These are phyloP conservation scores for Paracamarosporium sp. DNA, from an alignment of 2,329 filamentous ascomycete genomes.

Conservation along the genomic window DNA sequence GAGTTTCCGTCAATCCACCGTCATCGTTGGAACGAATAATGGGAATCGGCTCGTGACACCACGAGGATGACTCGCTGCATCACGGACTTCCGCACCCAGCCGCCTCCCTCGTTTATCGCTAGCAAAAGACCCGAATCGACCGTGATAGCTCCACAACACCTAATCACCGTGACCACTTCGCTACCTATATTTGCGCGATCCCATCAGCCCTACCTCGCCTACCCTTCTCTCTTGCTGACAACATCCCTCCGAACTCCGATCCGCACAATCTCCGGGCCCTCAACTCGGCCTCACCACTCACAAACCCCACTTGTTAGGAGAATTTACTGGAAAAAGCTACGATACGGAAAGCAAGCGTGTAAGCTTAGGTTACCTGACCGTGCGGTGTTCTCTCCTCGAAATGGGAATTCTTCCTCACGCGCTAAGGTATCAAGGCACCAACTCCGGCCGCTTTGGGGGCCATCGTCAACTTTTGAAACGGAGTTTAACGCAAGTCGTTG, in stretches of 20 bases:
- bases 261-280: slow-evolving; percentile 1
- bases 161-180: not conserved
- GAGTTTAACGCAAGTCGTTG: not conserved
- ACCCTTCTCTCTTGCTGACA: slow-evolving; percentile 1
- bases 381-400: not conserved
- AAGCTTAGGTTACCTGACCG: not conserved
- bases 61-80: not conserved
- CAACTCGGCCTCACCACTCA: not conserved
- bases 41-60: not conserved
- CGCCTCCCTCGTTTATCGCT: not conserved
- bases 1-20: too few relatives aligned
- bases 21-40: not conserved
- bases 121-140: not conserved
- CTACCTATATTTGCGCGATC: not conserved
- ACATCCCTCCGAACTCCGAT: slow-evolving; percentile 2
- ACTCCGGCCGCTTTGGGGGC: not conserved
- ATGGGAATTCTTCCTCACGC: not conserved
- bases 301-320: not conserved
- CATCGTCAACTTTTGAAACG: not conserved
- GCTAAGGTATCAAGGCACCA: not conserved
- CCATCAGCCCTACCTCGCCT: not conserved
- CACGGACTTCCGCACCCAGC: slow-evolving; percentile 2
- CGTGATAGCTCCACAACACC: not conserved
- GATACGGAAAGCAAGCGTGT: not conserved
- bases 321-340: not conserved